Evolutionary conservation across 2,329 filamentous ascomycete genomes (phyloP).

Genomic region (Ciborinia camelliae): DNA sequence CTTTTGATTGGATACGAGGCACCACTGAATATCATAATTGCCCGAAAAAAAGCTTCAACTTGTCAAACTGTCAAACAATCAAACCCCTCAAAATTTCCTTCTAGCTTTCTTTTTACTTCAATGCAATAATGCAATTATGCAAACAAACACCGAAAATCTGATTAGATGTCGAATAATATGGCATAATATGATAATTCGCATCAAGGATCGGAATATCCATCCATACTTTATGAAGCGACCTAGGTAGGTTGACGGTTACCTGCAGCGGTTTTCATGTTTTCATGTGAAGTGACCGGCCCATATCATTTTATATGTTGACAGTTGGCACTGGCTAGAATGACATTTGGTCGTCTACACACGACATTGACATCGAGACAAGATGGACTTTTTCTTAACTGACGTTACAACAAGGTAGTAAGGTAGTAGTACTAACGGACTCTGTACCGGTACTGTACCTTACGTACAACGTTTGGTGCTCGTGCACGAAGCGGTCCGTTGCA

Average conservation of each 20-base stretch:
- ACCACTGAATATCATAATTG: neutral
- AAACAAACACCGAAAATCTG: neutral
- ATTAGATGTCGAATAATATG: neutral
- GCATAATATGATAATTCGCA: neutral
- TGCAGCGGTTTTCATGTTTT: neutral
- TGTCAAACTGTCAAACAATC: too few relatives aligned
- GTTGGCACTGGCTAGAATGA: neutral
- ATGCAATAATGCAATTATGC: neutral
- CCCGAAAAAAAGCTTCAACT: neutral
- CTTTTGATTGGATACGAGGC: neutral
- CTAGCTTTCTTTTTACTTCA: neutral
- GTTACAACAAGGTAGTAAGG: neutral
- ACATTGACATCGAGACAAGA: neutral
- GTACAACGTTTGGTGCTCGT: slow-evolving; percentile 4
- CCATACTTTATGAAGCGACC: too few relatives aligned
- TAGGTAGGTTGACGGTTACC: neutral
- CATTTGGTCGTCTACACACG: neutral
- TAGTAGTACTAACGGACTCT: too few relatives aligned
- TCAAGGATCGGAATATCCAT: too few relatives aligned
- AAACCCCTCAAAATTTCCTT: neutral
- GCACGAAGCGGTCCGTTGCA: slow-evolving; percentile 14
- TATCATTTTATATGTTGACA: too few relatives aligned
- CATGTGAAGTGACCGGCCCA: neutral
- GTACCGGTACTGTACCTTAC: too few relatives aligned
- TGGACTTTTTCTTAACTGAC: neutral